Evolutionary conservation across 495 filamentous ascomycete species (phyloP).

Genomic region (Trichocladium uniseriatum): DNA sequence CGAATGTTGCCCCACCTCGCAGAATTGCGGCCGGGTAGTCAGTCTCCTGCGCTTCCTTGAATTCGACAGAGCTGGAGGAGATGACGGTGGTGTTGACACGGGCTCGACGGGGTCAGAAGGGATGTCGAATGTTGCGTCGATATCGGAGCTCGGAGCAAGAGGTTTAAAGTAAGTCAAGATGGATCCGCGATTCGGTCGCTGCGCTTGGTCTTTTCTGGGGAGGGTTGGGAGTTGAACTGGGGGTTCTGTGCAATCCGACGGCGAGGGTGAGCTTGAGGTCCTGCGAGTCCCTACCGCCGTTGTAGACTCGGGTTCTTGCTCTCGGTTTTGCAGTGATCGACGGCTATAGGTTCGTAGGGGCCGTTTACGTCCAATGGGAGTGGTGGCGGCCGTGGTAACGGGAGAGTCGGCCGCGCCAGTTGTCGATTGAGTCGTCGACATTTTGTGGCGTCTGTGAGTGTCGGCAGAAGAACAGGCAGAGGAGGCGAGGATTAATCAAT

Average conservation of each 20-base stretch:
- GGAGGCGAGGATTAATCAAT: too few species aligned
- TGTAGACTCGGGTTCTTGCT: slow-evolving; percentile 6
- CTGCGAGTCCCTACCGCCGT: background rate
- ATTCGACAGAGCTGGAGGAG: background rate
- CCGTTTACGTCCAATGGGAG: slow-evolving; percentile 20
- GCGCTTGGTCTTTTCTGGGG: background rate
- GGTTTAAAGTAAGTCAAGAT: slow-evolving; percentile 38
- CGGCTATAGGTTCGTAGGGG: slow-evolving; percentile 39
- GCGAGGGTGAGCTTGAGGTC: too few species aligned
- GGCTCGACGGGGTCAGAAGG: background rate
- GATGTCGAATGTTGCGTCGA: slow-evolving; percentile 3
- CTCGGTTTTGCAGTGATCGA: slow-evolving; percentile 19
- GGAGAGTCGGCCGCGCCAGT: background rate
- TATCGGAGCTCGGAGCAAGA: slow-evolving; percentile 10
- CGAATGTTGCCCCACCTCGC: background rate
- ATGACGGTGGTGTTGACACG: slow-evolving; percentile 7
- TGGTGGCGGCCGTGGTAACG: background rate
- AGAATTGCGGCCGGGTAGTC: slow-evolving; percentile 22
- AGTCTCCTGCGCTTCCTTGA: slow-evolving; percentile 28
- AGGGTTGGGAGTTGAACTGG: background rate
- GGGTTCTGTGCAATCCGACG: background rate
- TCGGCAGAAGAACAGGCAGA: too few species aligned
- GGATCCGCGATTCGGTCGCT: slow-evolving; percentile 25
- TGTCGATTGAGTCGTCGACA: background rate
- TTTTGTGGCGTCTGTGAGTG: background rate